phyloP scores from a whole-genome alignment of 148 eudicot species.

The Rhododendron ferrugineum region DNA sequence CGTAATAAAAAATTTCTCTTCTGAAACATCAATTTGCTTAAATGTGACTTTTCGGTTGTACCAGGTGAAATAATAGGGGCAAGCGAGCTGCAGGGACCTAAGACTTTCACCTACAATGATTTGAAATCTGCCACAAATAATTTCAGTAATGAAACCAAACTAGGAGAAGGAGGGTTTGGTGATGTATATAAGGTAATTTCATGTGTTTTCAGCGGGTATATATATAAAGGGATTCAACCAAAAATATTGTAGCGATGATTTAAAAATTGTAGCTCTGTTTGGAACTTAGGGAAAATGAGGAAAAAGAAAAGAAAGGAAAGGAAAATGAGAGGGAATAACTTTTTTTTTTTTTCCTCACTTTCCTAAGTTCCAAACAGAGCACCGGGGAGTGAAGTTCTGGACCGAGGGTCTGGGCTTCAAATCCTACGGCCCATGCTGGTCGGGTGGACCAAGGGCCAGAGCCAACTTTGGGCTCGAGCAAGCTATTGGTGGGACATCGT shows the following conservation, averaged over 20 bases:
- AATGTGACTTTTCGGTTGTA: neutral
- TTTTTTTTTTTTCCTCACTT: too few relatives aligned
- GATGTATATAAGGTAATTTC: slow-evolving; percentile 32
- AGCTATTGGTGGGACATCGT: neutral
- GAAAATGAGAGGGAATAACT: too few relatives aligned
- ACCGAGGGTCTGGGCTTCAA: neutral
- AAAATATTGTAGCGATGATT: neutral
- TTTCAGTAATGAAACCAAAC: slow-evolving; percentile 34
- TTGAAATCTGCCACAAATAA: slow-evolving; percentile 38
- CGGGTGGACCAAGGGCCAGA: neutral
- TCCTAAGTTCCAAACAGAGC: too few relatives aligned
- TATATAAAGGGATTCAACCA: neutral
- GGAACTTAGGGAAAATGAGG: neutral
- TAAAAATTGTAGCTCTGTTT: neutral
- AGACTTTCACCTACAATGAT: slow-evolving; percentile 31
- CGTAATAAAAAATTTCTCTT: neutral
- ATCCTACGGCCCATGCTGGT: neutral
- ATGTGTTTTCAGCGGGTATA: neutral
- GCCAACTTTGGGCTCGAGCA: neutral
- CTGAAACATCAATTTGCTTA: neutral
- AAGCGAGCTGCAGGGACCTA: slow-evolving; percentile 44
- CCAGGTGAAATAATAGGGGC: slow-evolving; percentile 35
- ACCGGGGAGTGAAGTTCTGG: neutral
- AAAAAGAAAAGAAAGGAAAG: neutral
- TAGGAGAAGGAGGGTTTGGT: slow-evolving; percentile 48